phyloP scores from a whole-genome alignment of 345 rosid genomes.

The Zanthoxylum bungeanum region DNA sequence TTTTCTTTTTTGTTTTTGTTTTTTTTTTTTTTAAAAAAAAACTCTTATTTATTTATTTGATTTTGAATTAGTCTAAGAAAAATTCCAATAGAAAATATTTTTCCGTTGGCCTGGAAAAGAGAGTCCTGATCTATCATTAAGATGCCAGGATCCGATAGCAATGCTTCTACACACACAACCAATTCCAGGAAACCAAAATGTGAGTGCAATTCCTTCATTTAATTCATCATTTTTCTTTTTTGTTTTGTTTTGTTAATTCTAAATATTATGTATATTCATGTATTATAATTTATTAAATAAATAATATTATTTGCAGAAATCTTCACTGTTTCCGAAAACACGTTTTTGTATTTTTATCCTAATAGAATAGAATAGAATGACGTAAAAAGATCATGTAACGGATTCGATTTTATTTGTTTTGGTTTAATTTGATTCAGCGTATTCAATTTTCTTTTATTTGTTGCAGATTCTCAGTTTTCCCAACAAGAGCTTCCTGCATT shows the following conservation, averaged over 20 bases:
- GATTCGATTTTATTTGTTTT: too few relatives aligned
- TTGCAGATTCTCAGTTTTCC: constrained; percentile 63
- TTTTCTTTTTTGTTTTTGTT: too few relatives aligned
- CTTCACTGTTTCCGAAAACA: neutral
- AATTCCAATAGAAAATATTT: too few relatives aligned
- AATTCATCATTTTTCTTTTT: neutral
- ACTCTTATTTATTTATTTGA: too few relatives aligned
- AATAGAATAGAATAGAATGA: neutral
- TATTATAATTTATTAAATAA: neutral
- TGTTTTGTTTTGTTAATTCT: neutral
- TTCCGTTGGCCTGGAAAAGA: neutral
- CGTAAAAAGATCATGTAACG: too few relatives aligned
- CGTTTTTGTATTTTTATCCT: neutral
- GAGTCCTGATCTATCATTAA: neutral
- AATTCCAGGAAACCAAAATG: constrained; percentile 32
- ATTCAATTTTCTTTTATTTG: neutral
- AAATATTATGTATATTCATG: neutral
- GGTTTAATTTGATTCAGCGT: neutral
- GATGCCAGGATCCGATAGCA: constrained; percentile 5
- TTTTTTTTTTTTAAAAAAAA: too few relatives aligned
- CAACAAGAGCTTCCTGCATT: constrained; percentile 83
- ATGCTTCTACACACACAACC: neutral
- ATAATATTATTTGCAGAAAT: too few relatives aligned
- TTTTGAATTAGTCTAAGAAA: too few relatives aligned
- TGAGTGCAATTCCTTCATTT: neutral